Base-by-base conservation (phyloP, 306 rosid species). In the Quercus bicolor region DNA sequence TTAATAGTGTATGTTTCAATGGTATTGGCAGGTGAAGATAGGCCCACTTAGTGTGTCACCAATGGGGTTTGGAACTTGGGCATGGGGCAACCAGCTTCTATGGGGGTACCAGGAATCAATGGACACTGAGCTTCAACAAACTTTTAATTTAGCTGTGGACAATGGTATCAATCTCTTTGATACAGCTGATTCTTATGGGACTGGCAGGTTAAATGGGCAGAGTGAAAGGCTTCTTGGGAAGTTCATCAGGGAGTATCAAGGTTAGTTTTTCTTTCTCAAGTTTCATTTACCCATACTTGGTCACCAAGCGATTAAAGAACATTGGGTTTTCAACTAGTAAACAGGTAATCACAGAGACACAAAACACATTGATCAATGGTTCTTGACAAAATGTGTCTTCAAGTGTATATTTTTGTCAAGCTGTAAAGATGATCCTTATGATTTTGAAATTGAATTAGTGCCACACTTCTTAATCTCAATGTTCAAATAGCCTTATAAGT, bases 1-100 rank as follows among this genome's bases (percentile, higher is more conserved):
- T 0, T 53, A 21, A 43, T 28, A 31, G 34, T 6, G 24, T 29
- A 34, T 28, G 37, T 14, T 76, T 74, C 54, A 73, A 37, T 52
- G 83, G 26, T 53, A 72, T 52, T 81, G 80, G 37, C 86, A 93
- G 97, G 88, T 92, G 81, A 92, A 91, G 90, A 88, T 95, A 85
- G 98, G 98, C 0, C 94, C 97, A 34, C 72, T 91, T 29, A 92
- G 79, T 83, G 92, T 95, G 19, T 95, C 98, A 72, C 98, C 97
- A 9, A 95, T 95, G 97, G 98, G 97, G 59, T 86, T 92, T 69
- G 98, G 98, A 78, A 95, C 98, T 0, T 95, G 98, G 98, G 98
- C 98, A 24, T 95, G 98, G 98, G 98, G 98, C 54, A 95, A 92
- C 88, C 98, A 95, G 72, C 70, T 95, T 61, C 89, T 95, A 13